phyloP scores from a whole-genome alignment of 495 filamentous ascomycete species.

The Acidomyces sp. region DNA sequence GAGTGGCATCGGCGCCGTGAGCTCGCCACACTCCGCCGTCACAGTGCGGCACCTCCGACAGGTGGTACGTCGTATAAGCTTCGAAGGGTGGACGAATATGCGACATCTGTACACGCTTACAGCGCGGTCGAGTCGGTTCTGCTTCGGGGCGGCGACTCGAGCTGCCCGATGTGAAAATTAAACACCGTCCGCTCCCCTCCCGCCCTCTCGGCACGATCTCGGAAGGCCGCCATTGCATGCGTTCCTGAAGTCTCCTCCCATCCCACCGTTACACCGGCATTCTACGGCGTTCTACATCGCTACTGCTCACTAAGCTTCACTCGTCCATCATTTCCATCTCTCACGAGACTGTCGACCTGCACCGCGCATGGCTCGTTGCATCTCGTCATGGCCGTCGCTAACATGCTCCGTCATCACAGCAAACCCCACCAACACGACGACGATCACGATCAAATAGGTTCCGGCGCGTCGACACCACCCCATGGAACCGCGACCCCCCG shows the following conservation, averaged over 20 bases:
- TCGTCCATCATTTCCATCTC: neutral
- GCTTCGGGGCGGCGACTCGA: too few species aligned
- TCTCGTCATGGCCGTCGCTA: slow-evolving; percentile 24
- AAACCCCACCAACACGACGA: slow-evolving; percentile 48
- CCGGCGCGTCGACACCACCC: slow-evolving; percentile 56
- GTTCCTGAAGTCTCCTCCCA: neutral
- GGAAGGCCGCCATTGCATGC: neutral
- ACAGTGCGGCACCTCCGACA: neutral
- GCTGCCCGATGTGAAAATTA: too few species aligned
- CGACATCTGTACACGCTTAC: neutral
- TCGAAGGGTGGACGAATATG: too few species aligned
- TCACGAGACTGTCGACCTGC: slow-evolving; percentile 10
- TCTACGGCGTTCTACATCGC: neutral
- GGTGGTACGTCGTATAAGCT: too few species aligned
- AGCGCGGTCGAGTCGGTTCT: too few species aligned
- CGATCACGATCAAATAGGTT: slow-evolving; percentile 61
- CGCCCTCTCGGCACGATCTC: neutral
- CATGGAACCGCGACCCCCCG: slow-evolving; percentile 58
- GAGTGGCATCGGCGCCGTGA: neutral
- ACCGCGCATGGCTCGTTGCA: neutral
- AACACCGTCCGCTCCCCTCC: neutral
- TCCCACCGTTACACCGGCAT: neutral
- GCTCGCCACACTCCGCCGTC: neutral
- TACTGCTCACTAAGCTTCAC: neutral
- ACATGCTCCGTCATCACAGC: slow-evolving; percentile 18